Base-by-base conservation (phyloP, 2,329 filamentous ascomycete genomes). In the Aspergillus calidoustus region DNA sequence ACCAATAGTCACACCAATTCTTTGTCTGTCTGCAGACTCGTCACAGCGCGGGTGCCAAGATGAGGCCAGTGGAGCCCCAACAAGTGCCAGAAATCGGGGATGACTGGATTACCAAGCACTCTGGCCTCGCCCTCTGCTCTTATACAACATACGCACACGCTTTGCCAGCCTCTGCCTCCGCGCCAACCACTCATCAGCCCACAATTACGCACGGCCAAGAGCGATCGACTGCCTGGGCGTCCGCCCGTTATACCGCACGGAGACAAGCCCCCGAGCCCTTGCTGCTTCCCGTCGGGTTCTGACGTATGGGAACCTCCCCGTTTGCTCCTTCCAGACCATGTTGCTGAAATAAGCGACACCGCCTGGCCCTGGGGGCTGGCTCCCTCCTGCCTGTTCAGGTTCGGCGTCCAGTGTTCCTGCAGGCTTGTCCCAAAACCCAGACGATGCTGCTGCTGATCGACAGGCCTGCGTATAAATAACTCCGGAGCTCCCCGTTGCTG, bases 291-390 rank as follows among this genome's bases (percentile, higher is more conserved):
- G 34, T 41, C 11, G 13, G 34, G 11, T 13, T 41, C 34, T 41
- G 34, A 15, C 34, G 34, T 41, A 41, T 41, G 34, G 31, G 34
- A 41, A 41, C 13, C 13, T 41, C 34, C 34, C 34, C 8, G 34
- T 57, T 57, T 44, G 55, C 55, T 22, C 48, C 48, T 57, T 57
- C 55, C 48, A 57, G 55, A 34, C 55, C 47, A 31, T n/a, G 30
- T 7, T 46, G 55, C 48, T 52, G 55, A 57, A 57, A 49, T 52
- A 57, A 57, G 34, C 55, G 3, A 19, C 34, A 41, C 34, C 15
- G 34, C 34, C 34, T 41, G 34, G 34, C 34, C 34, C 13, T 41
- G 34, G 11, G 54, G 9, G 9, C n/a, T 15, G n/a, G 7, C 22
- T 28, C 4, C 34, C 31, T 57, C 28, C 34, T 48, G 22, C 22